Base-by-base conservation (phyloP, 768 basidiomycete genomes). In the Chalciporus chontae region DNA sequence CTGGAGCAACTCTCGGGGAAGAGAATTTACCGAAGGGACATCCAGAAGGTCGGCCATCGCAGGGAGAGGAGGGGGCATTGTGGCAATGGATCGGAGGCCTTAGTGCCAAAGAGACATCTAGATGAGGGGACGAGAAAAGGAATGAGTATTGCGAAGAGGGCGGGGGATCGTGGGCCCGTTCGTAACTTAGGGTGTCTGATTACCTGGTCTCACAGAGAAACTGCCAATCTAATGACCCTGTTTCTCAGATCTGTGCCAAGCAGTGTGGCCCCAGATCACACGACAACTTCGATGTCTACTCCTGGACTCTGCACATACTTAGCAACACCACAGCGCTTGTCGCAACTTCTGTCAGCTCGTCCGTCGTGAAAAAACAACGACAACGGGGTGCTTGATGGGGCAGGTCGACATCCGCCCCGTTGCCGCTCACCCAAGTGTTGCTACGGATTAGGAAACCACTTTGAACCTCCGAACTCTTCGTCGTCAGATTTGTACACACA, bases 1-100 rank as follows among this genome's bases (percentile, higher is more conserved):
- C 1, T 62, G 53, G 21, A 56, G 43, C 23, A 57, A 37, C 32
- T 59, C 62, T 13, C 50, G 48, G 17, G 51, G 49, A 26, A 41
- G 43, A 23, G 59, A 37, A 50, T 32, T 48, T 15, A 37, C 44
- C 4, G 45, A 41, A 18, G 47, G 40, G 14, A 23, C 17, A 21
- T 27, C 43, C 2, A 4, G 19, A 19, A 37, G 42, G 19, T 19
- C 32, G 0, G 43, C 45, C 47, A 63, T 55, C 49, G 53, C 31
- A 40, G 41, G 50, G 41, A 34, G 57, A 8, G 34, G 55, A 24
- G 26, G 31, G 39, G 11, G 32, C 24, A 21, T 40, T 32, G 32
- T 45, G 45, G n/a, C 15, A 41, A n/a, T 3, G 27, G n/a, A n/a
- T n/a, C n/a, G n/a, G 39, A 3, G 36, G 17, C 8, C 5, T 21